Evolutionary conservation across 1,139 yeast genomes (phyloP).

Genomic region (Taiozyma sp.): DNA sequence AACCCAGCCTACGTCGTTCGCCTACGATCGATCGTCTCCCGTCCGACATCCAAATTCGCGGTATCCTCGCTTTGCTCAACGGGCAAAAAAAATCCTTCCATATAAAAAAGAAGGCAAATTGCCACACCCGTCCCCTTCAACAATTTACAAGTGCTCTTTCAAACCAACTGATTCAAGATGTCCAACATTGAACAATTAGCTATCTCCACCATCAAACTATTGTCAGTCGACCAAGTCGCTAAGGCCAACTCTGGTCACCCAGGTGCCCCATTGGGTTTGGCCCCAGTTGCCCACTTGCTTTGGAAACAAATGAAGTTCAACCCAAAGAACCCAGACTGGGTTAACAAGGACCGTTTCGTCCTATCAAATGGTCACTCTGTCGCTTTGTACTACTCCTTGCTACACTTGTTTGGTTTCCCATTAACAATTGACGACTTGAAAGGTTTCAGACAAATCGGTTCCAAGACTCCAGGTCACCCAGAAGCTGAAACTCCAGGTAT

Average conservation of each 20-base stretch:
- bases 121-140: conserved; percentile 2
- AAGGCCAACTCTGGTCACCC: conserved; percentile 98
- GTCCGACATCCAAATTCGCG: not conserved
- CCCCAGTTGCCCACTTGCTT: conserved; percentile 76
- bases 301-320: conserved; percentile 81
- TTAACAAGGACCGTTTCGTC: conserved; percentile 93
- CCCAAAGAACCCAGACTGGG: conserved; percentile 90
- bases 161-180: conserved; percentile 5
- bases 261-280: conserved; percentile 98
- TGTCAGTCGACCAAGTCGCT: conserved; percentile 84
- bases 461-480: conserved; percentile 98
- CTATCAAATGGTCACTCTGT: conserved; percentile 97
- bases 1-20: not conserved
- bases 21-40: not conserved
- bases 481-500: conserved; percentile 81
- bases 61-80: not conserved
- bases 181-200: conserved; percentile 60
- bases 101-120: not conserved
- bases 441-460: conserved; percentile 83
- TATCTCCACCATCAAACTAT: conserved; percentile 82
- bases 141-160: not conserved
- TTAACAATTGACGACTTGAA: conserved; percentile 82
- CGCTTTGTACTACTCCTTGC: conserved; percentile 80
- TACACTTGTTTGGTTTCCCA: conserved; percentile 84
- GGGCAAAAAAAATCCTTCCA: not conserved